phyloP scores from a whole-genome alignment of 495 filamentous ascomycete species.

The Penicillium desertorum region DNA sequence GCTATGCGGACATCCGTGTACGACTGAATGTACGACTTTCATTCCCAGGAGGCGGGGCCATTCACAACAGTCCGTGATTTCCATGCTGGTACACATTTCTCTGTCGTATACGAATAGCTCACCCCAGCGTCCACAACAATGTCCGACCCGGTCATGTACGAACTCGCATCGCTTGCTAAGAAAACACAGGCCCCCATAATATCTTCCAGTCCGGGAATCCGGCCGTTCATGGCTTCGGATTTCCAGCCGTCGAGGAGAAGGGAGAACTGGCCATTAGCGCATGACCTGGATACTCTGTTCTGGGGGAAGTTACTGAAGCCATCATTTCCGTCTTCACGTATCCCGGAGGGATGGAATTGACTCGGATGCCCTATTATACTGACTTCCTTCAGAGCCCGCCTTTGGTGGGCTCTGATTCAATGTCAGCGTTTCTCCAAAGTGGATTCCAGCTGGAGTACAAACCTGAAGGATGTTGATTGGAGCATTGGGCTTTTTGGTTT shows the following conservation, averaged over 20 bases:
- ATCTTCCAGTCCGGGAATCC: slow-evolving; percentile 74
- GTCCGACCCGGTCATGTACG: slow-evolving; percentile 81
- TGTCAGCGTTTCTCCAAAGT: too few relatives aligned
- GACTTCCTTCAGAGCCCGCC: too few relatives aligned
- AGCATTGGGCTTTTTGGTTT: too few relatives aligned
- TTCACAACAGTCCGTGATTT: too few relatives aligned
- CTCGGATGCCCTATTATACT: slow-evolving; percentile 36
- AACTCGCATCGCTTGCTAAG: slow-evolving; percentile 72
- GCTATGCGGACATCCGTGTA: too few relatives aligned
- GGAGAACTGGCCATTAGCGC: slow-evolving; percentile 65
- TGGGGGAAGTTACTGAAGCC: slow-evolving; percentile 50
- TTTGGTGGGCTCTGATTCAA: too few relatives aligned
- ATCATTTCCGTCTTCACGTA: slow-evolving; percentile 50
- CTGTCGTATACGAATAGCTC: too few relatives aligned
- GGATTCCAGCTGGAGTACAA: too few relatives aligned
- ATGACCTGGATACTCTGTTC: slow-evolving; percentile 26
- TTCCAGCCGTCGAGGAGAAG: slow-evolving; percentile 73
- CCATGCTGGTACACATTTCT: too few relatives aligned
- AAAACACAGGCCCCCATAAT: slow-evolving; percentile 81
- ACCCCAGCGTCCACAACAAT: slow-evolving; percentile 52
- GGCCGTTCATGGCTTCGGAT: slow-evolving; percentile 66
- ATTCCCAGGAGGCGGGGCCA: too few relatives aligned
- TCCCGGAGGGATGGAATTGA: slow-evolving; percentile 48
- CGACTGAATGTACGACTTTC: too few relatives aligned
- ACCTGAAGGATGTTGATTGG: too few relatives aligned